Base-by-base conservation (phyloP, 805 yeast genomes). In the Yarrowia sp. region DNA sequence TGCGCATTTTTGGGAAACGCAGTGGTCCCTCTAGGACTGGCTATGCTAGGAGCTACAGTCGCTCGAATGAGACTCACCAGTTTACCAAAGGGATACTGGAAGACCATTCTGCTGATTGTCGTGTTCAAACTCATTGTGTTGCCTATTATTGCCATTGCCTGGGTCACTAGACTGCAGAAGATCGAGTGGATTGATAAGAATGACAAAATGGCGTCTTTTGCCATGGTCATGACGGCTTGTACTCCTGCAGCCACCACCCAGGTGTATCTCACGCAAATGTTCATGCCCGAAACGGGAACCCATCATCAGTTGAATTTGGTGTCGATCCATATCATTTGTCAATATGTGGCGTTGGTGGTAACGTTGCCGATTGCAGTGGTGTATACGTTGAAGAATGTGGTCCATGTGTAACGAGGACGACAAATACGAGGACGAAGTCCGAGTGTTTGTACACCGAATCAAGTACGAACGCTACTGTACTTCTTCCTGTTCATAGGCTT, bases 161-260 rank as follows among this genome's bases (percentile, higher is more conserved):
- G 89, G 83, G 82, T 85, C 7, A 83, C 91, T n/a, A 87, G 87
- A 55, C 74, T 93, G 24, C 74, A 84, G 42, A 76, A 78, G 14
- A 83, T 86, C 34, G 88, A 90, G 1, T 87, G 95, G 89, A 82
- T 88, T 67, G 86, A 81, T 9, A 74, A 80, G 44, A 79, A 78
- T 39, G 87, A 89, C 71, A 75, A 78, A 8, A 83, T 92, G 70
- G 83, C 91, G 12, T 83, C 88, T 50, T 89, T 94, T 73, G 88
- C 93, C 6, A 82, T 89, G 73, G 88, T 89, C 39, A 80, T 93
- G 38, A 86, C 88, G 13, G 90, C 87, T 76, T 88, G 94, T 0
- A 84, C 91, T 69, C 98, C 98, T 0, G 88, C 91, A 64, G 96
- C 97, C 0, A 94, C 98, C 0, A 83, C 95, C 0, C 88, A 92